These are phyloP conservation scores for Eimeria acervulina DNA, from an alignment of 169 alveolate genomes.

Conservation along the genomic window DNA sequence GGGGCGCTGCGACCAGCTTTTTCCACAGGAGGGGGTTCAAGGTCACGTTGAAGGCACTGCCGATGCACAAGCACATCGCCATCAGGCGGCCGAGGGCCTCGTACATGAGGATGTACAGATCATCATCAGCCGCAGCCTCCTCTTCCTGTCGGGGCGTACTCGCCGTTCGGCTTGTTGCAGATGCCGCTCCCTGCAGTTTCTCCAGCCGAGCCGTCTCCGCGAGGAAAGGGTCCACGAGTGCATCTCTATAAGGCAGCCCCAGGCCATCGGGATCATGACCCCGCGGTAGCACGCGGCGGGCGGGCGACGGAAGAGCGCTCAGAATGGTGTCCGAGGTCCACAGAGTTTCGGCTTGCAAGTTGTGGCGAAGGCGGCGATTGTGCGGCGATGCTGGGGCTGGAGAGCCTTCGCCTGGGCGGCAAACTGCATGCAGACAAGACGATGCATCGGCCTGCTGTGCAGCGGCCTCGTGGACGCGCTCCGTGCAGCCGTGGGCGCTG, in stretches of 20 bases:
- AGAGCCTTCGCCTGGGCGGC: not conserved
- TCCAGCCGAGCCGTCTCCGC: not conserved
- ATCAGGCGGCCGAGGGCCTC: conserved; percentile 95
- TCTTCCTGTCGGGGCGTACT: conserved; percentile 40
- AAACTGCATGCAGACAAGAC: not conserved
- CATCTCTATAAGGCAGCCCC: not conserved
- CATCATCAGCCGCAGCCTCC: conserved; percentile 81
- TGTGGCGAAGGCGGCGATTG: conserved; percentile 16
- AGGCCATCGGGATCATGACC: not conserved
- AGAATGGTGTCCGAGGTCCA: conserved; percentile 49
- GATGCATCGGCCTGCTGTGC: not conserved
- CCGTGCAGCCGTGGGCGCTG: not conserved
- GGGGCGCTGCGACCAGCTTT: conserved; percentile 88
- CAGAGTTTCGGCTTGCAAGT: conserved; percentile 7
- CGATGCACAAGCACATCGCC: conserved; percentile 94
- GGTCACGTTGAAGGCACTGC: conserved; percentile 92
- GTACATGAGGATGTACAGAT: conserved; percentile 90
- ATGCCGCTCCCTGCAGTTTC: not conserved
- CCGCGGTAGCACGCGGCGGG: conserved; percentile 52
- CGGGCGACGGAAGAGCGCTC: conserved; percentile 44
- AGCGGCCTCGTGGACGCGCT: not conserved
- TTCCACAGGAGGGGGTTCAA: conserved; percentile 95
- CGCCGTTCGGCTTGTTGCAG: not conserved
- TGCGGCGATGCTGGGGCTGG: not conserved
- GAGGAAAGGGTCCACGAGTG: conserved; percentile 27